Percentiles rank a stretch among this genome's conserved stretches.
Evolutionary conservation across 2,329 filamentous ascomycete genomes (phyloP).

Genomic region (Penicillium expansum): DNA sequence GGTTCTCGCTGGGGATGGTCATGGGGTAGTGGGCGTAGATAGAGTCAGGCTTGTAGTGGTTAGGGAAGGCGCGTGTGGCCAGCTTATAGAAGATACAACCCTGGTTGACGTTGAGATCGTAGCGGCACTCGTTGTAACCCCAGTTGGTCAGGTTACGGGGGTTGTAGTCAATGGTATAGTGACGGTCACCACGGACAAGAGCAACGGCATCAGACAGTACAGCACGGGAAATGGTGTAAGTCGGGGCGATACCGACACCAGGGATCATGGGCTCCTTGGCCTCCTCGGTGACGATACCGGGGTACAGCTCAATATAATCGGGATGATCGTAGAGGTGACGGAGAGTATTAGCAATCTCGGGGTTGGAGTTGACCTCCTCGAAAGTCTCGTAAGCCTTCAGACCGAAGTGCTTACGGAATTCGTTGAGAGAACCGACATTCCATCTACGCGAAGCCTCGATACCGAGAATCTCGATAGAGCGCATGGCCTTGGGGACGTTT

Average conservation of each 20-base stretch:
- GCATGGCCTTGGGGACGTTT: constrained; percentile 71
- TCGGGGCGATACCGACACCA: constrained; percentile 71
- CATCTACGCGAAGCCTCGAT: constrained; percentile 74
- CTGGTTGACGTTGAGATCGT: constrained; percentile 71
- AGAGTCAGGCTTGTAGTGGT: constrained; percentile 73
- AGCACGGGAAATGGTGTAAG: constrained; percentile 73
- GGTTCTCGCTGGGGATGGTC: constrained; percentile 69
- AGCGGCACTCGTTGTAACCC: constrained; percentile 73
- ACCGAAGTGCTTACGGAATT: constrained; percentile 79
- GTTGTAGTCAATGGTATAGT: constrained; percentile 76
- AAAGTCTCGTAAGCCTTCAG: constrained; percentile 74
- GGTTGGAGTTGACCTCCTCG: constrained; percentile 79
- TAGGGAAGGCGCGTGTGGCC: constrained; percentile 73
- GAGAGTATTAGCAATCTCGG: constrained; percentile 64
- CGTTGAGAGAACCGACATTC: constrained; percentile 76
- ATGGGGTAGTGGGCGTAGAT: constrained; percentile 78
- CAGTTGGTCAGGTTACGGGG: constrained; percentile 75
- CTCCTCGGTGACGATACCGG: constrained; percentile 73
- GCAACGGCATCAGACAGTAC: constrained; percentile 75
- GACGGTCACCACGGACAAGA: constrained; percentile 73
- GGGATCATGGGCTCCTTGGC: constrained; percentile 71
- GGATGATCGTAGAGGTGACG: constrained; percentile 66
- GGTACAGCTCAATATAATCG: constrained; percentile 77
- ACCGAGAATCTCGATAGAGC: constrained; percentile 74
- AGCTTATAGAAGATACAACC: constrained; percentile 85